Base-by-base conservation (phyloP, 1,284 basidiomycete species). In the Puccinia brachypodii region DNA sequence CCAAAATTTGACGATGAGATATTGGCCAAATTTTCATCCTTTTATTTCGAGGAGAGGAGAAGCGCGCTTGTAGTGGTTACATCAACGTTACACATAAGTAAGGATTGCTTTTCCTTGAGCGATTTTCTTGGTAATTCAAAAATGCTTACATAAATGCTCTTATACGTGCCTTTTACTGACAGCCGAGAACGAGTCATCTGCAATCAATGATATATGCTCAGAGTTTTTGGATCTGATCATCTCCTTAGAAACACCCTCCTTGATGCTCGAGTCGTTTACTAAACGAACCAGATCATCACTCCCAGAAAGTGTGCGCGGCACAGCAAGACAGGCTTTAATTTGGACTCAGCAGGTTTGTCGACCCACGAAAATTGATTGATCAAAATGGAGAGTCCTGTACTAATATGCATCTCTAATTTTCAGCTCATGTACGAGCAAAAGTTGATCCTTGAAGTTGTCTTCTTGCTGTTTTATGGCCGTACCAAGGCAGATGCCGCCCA, bases 1-100 rank as follows among this genome's bases (percentile, higher is more conserved):
- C 31, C 62, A 60, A 81, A 38, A 31, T 50, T 73, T 14, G 78
- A 81, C 40, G 69, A 81, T 31, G 56, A 47, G 19, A 64, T 44
- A 11, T 8, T 81, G 40, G 69, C 53, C 22, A 64, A 62, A 25
- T 60, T 81, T 38, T 56, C 78, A 8, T 72, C 69, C 25, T 81
- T 81, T 72, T 81, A 81, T 50, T 81, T 81, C 33, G 78, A 81
- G 53, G 78, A 81, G 69, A 68, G 69, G n/a, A 68, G 58, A 42
- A 81, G 78, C 38, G 78, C 68, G 64, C 68, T 81, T 14, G 44
- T 73, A 44, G 78, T 71, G 13, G 71, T 81, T 42, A 58, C 78
- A 19, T 81, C 78, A 31, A 60, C 69, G 7, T 36, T 74, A 40
- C 68, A 73, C 50, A 72, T 81, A 50, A 69, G 78, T 81, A 16